These are phyloP conservation scores for Colletotrichum aenigma DNA, from an alignment of 2,329 filamentous ascomycete species.

Conservation along the genomic window DNA sequence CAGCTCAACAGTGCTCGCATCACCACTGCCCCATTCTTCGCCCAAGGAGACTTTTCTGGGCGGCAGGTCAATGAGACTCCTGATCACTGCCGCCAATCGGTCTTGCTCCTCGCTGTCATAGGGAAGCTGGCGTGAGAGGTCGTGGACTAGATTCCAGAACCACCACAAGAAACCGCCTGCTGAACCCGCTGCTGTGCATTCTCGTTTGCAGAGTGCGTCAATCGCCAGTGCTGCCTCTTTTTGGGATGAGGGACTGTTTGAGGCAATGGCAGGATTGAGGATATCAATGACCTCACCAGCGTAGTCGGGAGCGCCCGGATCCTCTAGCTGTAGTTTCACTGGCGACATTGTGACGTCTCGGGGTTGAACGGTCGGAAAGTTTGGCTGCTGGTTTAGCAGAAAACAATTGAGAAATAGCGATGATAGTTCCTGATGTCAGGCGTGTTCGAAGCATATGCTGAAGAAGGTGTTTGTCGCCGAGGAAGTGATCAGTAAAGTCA, in stretches of 20 bases:
- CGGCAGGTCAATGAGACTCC: not conserved
- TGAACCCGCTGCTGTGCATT: not conserved
- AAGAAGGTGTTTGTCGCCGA: not conserved
- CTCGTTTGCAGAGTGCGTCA: not conserved
- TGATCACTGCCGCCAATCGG: not conserved
- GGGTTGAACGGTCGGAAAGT: accelerated
- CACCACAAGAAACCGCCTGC: constrained; percentile 22
- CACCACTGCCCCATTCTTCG: not conserved
- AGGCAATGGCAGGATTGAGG: not conserved
- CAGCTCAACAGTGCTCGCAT: not conserved
- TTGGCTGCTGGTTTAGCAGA: not conserved
- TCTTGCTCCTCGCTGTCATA: constrained; percentile 21
- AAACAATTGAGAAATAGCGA: not conserved
- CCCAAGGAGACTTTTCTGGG: accelerated
- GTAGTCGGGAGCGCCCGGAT: not conserved
- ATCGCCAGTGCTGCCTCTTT: not conserved
- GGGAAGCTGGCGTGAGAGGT: constrained; percentile 23
- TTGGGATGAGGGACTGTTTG: not conserved
- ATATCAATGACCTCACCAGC: not conserved
- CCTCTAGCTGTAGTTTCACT: not conserved
- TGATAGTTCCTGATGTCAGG: not conserved
- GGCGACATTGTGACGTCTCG: not conserved
- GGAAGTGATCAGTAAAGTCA: not conserved
- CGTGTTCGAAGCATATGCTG: not conserved
- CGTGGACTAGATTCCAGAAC: constrained; percentile 27